A percentile compares a stretch with the other conserved stretches of the same genome.
phyloP scores from a whole-genome alignment of 2,329 filamentous ascomycete species.

The Aspergillus fischeri region DNA sequence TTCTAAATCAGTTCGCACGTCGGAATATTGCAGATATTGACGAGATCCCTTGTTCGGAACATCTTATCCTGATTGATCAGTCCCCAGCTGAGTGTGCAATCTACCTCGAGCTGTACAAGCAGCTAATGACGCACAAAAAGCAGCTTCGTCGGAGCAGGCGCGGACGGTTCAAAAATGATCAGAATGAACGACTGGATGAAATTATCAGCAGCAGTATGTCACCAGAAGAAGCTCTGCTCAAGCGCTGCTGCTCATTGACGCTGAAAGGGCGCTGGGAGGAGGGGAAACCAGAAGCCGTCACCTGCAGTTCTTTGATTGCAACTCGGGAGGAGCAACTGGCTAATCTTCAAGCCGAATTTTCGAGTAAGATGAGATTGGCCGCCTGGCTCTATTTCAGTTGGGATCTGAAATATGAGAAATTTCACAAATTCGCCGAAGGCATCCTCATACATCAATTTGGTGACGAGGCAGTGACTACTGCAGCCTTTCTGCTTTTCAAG shows the following conservation, averaged over 20 bases:
- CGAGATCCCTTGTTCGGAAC: slow-evolving; percentile 44
- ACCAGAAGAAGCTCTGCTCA: slow-evolving; percentile 53
- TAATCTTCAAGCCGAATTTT: slow-evolving; percentile 19
- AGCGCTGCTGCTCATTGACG: slow-evolving; percentile 39
- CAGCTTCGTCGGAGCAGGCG: slow-evolving; percentile 26
- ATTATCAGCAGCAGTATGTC: slow-evolving; percentile 44
- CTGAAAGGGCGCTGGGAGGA: slow-evolving; percentile 25
- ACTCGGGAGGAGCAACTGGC: slow-evolving; percentile 21
- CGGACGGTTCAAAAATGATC: slow-evolving; percentile 23
- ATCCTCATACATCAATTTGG: slow-evolving; percentile 27
- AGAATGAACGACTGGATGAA: slow-evolving; percentile 40
- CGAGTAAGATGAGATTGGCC: slow-evolving; percentile 22
- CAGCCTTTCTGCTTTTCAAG: slow-evolving; percentile 18
- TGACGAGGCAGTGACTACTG: slow-evolving; percentile 22
- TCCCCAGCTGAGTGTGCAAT: slow-evolving; percentile 47
- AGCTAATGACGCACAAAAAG: slow-evolving; percentile 51
- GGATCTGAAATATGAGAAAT: slow-evolving; percentile 19
- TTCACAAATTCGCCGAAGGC: slow-evolving; percentile 25
- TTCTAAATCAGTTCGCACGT: slow-evolving; percentile 52
- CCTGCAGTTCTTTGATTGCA: slow-evolving; percentile 29
- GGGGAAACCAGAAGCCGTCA: slow-evolving; percentile 25
- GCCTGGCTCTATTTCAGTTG: slow-evolving; percentile 27
- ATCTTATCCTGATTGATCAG: slow-evolving; percentile 43
- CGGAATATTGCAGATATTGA: slow-evolving; percentile 44
- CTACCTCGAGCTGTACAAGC: slow-evolving; percentile 54